A percentile compares a stretch with the other conserved stretches of the same genome.
These are phyloP conservation scores for Candida khao-thaluensis DNA, from an alignment of 805 yeast species.

Conservation along the genomic window DNA sequence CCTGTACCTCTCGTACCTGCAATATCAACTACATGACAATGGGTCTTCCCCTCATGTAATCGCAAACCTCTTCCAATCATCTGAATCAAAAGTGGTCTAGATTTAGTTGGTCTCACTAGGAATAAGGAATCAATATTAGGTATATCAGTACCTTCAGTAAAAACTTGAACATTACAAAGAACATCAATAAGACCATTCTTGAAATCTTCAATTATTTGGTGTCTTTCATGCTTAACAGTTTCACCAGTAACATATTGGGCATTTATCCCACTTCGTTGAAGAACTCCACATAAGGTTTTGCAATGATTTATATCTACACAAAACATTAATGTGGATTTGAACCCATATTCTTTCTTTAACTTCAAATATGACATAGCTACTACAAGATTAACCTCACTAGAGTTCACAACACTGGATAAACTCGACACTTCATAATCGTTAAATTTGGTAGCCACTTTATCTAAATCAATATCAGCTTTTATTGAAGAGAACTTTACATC, in stretches of 20 bases:
- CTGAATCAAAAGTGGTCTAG: conserved; percentile 69
- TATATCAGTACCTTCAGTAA: conserved; percentile 94
- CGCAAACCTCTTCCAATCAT: conserved; percentile 93
- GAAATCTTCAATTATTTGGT: conserved; percentile 55
- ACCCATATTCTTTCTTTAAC: conserved; percentile 30
- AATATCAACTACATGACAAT: conserved; percentile 76
- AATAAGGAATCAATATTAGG: conserved; percentile 83
- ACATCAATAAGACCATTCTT: conserved; percentile 64
- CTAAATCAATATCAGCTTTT: conserved; percentile 45
- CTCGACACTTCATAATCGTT: conserved; percentile 57
- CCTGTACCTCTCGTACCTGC: conserved; percentile 60
- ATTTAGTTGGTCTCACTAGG: conserved; percentile 77
- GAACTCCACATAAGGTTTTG: conserved; percentile 47
- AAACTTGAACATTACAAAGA: conserved; percentile 81
- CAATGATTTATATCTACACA: conserved; percentile 76
- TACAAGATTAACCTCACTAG: conserved; percentile 51
- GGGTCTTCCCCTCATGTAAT: conserved; percentile 54
- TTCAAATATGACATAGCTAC: conserved; percentile 53
- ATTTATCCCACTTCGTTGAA: conserved; percentile 58
- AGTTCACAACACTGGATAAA: conserved; percentile 56
- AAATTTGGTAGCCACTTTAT: conserved; percentile 24
- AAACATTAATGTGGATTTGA: conserved; percentile 70
- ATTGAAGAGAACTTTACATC: conserved; percentile 67
- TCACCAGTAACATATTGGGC: conserved; percentile 72
- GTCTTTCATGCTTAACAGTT: conserved; percentile 55